Conservation (phyloP, 768 basidiomycete genomes). For the Agrocybe pediades region DNA sequence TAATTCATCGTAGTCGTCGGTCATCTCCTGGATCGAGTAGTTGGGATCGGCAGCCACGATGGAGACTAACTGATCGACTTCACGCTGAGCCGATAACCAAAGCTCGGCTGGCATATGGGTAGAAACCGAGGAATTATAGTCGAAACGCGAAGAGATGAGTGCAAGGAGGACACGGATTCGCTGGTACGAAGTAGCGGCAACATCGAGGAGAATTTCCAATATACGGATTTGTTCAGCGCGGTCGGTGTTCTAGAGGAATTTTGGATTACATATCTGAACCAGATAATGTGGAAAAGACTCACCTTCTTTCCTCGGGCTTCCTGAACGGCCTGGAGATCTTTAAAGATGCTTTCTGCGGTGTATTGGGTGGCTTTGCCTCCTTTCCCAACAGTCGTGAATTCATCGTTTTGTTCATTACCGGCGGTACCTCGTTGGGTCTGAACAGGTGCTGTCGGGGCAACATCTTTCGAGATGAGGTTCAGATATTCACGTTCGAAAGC, state of each 20-base stretch:
- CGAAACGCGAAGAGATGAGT: slow-evolving; percentile 92
- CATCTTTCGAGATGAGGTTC: slow-evolving; percentile 49
- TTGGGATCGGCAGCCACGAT: slow-evolving; percentile 70
- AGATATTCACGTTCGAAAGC: slow-evolving; percentile 80
- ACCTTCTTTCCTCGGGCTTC: slow-evolving; percentile 98
- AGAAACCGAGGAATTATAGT: slow-evolving; percentile 88
- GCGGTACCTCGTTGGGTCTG: slow-evolving; percentile 38
- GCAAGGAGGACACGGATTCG: slow-evolving; percentile 93
- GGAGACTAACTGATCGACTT: slow-evolving; percentile 86
- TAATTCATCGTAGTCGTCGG: slow-evolving; percentile 91
- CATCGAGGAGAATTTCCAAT: slow-evolving; percentile 82
- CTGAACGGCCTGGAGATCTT: slow-evolving; percentile 86
- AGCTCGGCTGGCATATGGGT: slow-evolving; percentile 91
- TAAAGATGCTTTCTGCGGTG: slow-evolving; percentile 86
- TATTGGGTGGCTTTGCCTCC: slow-evolving; percentile 84
- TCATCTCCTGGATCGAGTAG: slow-evolving; percentile 86
- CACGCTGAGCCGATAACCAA: slow-evolving; percentile 85
- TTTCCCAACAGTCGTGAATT: slow-evolving; percentile 90
- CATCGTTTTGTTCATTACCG: slow-evolving; percentile 56
- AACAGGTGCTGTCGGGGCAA: slow-evolving; percentile 32
- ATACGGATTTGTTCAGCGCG: slow-evolving; percentile 92
- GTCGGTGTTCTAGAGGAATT: slow-evolving; percentile 82
- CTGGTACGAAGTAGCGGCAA: slow-evolving; percentile 88
- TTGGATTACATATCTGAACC: neutral
- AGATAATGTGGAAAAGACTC: neutral